Conservation (phyloP, 805 yeast genomes). For the Kodamaea nitidulidarum region DNA sequence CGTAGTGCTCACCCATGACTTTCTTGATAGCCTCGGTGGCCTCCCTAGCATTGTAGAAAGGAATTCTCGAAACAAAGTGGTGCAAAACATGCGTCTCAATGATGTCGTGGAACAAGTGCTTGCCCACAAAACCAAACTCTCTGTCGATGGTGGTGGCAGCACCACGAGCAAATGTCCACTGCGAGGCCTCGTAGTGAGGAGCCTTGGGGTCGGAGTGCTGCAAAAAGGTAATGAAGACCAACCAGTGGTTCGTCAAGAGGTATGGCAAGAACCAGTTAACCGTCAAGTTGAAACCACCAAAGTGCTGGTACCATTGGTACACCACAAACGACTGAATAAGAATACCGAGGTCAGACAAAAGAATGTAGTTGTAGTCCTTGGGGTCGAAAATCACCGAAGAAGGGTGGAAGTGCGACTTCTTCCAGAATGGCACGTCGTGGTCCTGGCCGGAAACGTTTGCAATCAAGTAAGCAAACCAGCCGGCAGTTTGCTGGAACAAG, state of each 20-base stretch:
- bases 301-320: conserved; percentile 56
- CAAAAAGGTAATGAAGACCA: conserved; percentile 78
- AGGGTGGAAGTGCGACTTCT: conserved; percentile 69
- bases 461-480: conserved; percentile 66
- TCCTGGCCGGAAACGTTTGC: conserved; percentile 76
- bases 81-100: conserved; percentile 89
- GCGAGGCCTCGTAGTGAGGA: conserved; percentile 72
- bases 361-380: conserved; percentile 66
- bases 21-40: conserved; percentile 74
- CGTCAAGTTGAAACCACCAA: conserved; percentile 59
- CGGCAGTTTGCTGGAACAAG: conserved; percentile 68
- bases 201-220: conserved; percentile 78
- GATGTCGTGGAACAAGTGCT: conserved; percentile 78
- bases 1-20: conserved; percentile 83
- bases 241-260: conserved; percentile 83
- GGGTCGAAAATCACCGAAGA: conserved; percentile 68
- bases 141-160: conserved; percentile 89
- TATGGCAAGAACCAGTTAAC: conserved; percentile 76
- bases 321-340: conserved; percentile 47
- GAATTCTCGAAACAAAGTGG: conserved; percentile 79
- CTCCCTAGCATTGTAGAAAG: conserved; percentile 82
- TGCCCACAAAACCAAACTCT: conserved; percentile 76
- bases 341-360: conserved; percentile 72
- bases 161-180: conserved; percentile 86
- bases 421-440: conserved; percentile 41